Evolutionary conservation across 805 yeast species (phyloP).

Genomic region (Zygosaccharomyces gambellarensis): DNA sequence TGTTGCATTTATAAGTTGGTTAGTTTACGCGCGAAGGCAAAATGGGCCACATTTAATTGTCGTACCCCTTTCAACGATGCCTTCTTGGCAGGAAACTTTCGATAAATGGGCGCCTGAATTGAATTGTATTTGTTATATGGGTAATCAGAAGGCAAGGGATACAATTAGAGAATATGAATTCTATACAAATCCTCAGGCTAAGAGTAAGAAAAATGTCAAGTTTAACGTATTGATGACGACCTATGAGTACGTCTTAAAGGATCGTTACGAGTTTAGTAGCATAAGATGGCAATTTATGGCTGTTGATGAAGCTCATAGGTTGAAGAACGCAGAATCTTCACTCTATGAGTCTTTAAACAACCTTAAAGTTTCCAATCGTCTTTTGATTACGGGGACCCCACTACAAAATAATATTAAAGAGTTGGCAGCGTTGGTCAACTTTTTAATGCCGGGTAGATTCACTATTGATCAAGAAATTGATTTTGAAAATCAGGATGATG

Average conservation of each 20-base stretch:
- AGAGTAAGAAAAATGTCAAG: slow-evolving; percentile 58
- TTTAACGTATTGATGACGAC: slow-evolving; percentile 92
- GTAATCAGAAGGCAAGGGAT: slow-evolving; percentile 81
- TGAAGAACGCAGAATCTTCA: slow-evolving; percentile 91
- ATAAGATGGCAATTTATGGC: slow-evolving; percentile 95
- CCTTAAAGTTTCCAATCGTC: slow-evolving; percentile 76
- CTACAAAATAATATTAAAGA: slow-evolving; percentile 93
- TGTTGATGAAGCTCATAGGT: slow-evolving; percentile 96
- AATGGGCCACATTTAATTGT: slow-evolving; percentile 97
- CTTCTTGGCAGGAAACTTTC: slow-evolving; percentile 99
- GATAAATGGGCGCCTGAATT: slow-evolving; percentile 97
- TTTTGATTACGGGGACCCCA: slow-evolving; percentile 96
- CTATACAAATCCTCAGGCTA: slow-evolving; percentile 50
- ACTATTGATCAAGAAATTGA: slow-evolving; percentile 91
- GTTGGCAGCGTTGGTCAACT: slow-evolving; percentile 89
- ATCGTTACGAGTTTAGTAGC: slow-evolving; percentile 69
- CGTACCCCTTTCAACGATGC: slow-evolving; percentile 92
- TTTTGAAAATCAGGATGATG: slow-evolving; percentile 80
- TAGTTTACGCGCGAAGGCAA: slow-evolving; percentile 90
- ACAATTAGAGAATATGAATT: slow-evolving; percentile 82
- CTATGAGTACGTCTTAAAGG: slow-evolving; percentile 92
- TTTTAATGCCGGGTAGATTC: slow-evolving; percentile 92
- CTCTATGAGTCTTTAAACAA: slow-evolving; percentile 81
- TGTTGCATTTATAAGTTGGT: slow-evolving; percentile 90
- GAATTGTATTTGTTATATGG: slow-evolving; percentile 87